Conservation (phyloP, 2,329 filamentous ascomycete species). For the Eutypa lata region DNA sequence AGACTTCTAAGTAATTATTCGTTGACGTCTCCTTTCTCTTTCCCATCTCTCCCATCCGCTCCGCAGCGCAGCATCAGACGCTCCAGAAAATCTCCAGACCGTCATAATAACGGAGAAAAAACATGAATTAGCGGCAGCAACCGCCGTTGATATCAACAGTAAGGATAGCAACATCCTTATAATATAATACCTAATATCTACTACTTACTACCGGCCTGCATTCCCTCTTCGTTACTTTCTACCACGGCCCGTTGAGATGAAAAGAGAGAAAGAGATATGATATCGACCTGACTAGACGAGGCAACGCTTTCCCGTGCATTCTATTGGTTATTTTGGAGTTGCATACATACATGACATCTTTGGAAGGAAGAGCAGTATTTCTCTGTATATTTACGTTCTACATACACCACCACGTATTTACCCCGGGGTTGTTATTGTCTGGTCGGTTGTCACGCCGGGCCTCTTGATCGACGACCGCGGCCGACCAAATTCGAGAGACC, state of each 20-base stretch:
- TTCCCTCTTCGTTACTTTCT: neutral
- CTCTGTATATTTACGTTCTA: neutral
- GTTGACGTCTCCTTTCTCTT: neutral
- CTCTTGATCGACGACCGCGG: neutral
- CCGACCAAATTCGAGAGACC: too few relatives aligned
- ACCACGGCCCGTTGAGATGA: neutral
- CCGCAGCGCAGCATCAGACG: neutral
- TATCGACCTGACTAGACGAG: neutral
- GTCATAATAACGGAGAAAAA: neutral
- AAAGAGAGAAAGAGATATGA: neutral
- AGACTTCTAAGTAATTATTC: neutral
- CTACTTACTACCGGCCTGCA: too few relatives aligned
- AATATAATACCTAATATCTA: too few relatives aligned
- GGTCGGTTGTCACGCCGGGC: neutral
- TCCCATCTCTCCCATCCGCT: neutral
- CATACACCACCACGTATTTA: neutral
- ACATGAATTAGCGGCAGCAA: neutral
- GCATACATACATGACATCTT: neutral
- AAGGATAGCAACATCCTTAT: neutral
- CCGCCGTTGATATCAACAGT: neutral
- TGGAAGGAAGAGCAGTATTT: neutral
- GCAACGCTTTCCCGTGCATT: neutral
- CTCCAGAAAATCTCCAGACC: neutral
- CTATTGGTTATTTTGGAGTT: neutral
- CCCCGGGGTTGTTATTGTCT: neutral